phyloP scores from a whole-genome alignment of 768 basidiomycete species.

The Lyophyllum shimeji region DNA sequence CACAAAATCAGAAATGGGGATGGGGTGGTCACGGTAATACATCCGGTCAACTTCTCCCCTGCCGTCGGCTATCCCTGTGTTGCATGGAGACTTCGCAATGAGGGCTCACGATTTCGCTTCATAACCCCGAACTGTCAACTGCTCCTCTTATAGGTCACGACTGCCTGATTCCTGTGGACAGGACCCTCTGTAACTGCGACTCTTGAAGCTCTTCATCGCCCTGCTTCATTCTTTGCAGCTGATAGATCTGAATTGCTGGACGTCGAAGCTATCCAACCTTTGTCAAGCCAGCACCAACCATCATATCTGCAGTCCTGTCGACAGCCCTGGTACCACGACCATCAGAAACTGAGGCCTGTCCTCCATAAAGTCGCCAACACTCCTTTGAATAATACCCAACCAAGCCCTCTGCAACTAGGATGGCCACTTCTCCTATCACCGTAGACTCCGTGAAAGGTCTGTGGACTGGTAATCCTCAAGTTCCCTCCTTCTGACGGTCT shows the following conservation, averaged over 20 bases:
- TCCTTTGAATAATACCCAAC: not conserved
- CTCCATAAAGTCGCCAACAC: not conserved
- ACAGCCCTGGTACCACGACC: not conserved
- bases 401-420: not conserved
- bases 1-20: not conserved
- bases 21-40: not conserved
- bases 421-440: slow-evolving; percentile 3
- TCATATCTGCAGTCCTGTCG: not conserved
- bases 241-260: no score
- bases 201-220: no score
- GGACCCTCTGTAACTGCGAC: not conserved
- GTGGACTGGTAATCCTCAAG: not conserved
- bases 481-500: no score
- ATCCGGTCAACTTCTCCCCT: not conserved
- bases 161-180: not conserved
- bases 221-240: no score
- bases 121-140: not conserved
- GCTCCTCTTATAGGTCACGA: not conserved
- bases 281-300: not conserved
- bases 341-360: not conserved
- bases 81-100: not conserved
- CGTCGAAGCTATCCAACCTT: not conserved
- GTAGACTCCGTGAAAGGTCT: slow-evolving; percentile 3
- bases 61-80: not conserved
- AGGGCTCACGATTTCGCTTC: not conserved